Evolutionary conservation across 2,329 filamentous ascomycete species (phyloP), one percentile per base, ranked within the genome.

Genomic region (Colletotrichum sp.): DNA sequence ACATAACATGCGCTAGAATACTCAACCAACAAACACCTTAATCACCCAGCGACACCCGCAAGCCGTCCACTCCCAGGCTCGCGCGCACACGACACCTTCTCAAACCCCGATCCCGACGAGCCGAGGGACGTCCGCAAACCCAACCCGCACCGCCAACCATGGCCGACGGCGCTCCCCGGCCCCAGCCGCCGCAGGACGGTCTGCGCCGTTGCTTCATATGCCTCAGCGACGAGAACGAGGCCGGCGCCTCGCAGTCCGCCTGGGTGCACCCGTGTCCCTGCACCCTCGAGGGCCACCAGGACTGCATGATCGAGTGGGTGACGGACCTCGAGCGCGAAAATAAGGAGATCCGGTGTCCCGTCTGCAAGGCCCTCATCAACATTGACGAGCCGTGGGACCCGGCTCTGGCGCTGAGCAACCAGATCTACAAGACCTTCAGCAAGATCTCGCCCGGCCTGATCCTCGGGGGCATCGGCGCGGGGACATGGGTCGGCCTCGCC

Each of bases 261-360:
- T 99, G 97, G 96, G 93, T 95, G 60, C 95, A 94, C 71, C 96
- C 97, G 3, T 99, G 97, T 83, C 94, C 94, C 1, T 99, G 97
- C 85, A 96, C 95, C 15, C 89, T 99, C 52, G 95, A 95, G 72
- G 97, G 96, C 2, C 97, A 99, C 83, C 96, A 99, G 83, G 91
- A 92, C 76, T 98, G 96, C 83, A 90, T 99, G 79, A 89, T 99
- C 52, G 94, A 95, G 81, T 99, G 96, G 96, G 94, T 99, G 22
- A 94, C 95, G n/a, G 95, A 98, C 82, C 92, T 95, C 82, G 96
- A 98, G 85, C 90, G 84, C 75, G 84, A 90, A 82, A 83, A 88
- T 83, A 91, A 92, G 71, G 92, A 93, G 77, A 92, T 98, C 78
- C 87, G 91, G 70, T 99, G 97, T 82, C 96, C 96, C 4, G 95